Evolutionary conservation across 1,139 yeast species (phyloP).

Genomic region (Nakaseomyces sp.): DNA sequence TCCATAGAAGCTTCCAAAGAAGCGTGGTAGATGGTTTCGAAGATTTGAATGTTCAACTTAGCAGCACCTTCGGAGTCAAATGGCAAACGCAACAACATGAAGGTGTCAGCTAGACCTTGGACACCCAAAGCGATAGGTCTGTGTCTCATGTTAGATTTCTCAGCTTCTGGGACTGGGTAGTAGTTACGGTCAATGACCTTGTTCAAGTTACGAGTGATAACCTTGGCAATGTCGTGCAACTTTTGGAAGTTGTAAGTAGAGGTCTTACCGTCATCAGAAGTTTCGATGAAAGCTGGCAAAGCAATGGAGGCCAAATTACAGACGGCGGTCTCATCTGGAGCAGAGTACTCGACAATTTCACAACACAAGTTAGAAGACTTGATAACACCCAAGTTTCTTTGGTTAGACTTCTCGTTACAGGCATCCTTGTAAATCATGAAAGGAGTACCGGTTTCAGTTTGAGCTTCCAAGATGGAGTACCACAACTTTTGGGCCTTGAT

Average conservation of each 20-base stretch:
- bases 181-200: constrained; percentile 65
- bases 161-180: constrained; percentile 70
- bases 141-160: constrained; percentile 58
- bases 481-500: constrained; percentile 80
- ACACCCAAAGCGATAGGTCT: constrained; percentile 87
- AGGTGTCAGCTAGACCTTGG: constrained; percentile 82
- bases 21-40: constrained; percentile 85
- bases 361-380: constrained; percentile 86
- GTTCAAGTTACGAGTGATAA: constrained; percentile 64
- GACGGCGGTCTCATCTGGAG: constrained; percentile 82
- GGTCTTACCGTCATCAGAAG: constrained; percentile 35
- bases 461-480: constrained; percentile 79
- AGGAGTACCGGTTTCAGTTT: constrained; percentile 90
- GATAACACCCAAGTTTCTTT: constrained; percentile 76
- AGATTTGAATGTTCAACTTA: constrained; percentile 63
- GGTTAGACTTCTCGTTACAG: constrained; percentile 74
- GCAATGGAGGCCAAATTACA: constrained; percentile 86
- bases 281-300: constrained; percentile 56
- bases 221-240: constrained; percentile 66
- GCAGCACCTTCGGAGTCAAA: constrained; percentile 73
- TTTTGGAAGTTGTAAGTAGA: constrained; percentile 57
- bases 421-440: constrained; percentile 87
- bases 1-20: constrained; percentile 75
- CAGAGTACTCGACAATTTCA: constrained; percentile 80
- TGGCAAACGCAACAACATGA: constrained; percentile 64